Percentiles rank a stretch among this genome's conserved stretches.
These are phyloP conservation scores for Malus fusca DNA, from an alignment of 306 rosid species.

Conservation along the genomic window DNA sequence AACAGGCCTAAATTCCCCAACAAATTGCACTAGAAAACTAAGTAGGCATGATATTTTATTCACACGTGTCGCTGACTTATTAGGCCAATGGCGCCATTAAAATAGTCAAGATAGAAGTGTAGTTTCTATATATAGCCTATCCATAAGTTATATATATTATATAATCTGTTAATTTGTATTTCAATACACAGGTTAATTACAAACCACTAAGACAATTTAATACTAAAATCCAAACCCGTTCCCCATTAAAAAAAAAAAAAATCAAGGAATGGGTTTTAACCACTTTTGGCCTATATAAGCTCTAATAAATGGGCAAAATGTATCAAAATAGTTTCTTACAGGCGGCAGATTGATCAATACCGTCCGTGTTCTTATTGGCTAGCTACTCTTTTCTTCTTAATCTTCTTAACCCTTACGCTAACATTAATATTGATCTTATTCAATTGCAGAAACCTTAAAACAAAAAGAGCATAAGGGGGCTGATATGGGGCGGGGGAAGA, in stretches of 20 bases:
- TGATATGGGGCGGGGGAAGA: constrained; percentile 84
- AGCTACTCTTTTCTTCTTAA: not conserved
- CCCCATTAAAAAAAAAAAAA: not conserved
- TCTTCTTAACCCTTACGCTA: constrained; percentile 11
- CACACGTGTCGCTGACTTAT: constrained; percentile 31
- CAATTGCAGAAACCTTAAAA: constrained; percentile 37
- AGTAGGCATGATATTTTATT: not conserved
- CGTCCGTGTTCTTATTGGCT: not conserved
- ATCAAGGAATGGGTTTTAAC: not conserved
- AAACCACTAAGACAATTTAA: constrained; percentile 10
- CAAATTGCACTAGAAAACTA: too few species aligned
- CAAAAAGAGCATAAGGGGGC: not conserved
- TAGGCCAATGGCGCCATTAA: constrained; percentile 29
- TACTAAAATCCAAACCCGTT: not conserved
- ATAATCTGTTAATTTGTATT: constrained; percentile 9
- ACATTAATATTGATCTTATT: not conserved
- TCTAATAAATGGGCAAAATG: not conserved
- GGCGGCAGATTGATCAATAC: not conserved
- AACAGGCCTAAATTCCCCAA: too few species aligned
- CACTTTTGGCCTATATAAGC: not conserved
- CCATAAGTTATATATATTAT: not conserved
- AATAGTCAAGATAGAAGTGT: constrained; percentile 1
- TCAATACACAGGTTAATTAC: not conserved
- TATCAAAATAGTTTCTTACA: not conserved
- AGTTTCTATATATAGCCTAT: not conserved